Evolutionary conservation across 1,139 yeast species (phyloP).

Genomic region (Pichia sorboxylosa): DNA sequence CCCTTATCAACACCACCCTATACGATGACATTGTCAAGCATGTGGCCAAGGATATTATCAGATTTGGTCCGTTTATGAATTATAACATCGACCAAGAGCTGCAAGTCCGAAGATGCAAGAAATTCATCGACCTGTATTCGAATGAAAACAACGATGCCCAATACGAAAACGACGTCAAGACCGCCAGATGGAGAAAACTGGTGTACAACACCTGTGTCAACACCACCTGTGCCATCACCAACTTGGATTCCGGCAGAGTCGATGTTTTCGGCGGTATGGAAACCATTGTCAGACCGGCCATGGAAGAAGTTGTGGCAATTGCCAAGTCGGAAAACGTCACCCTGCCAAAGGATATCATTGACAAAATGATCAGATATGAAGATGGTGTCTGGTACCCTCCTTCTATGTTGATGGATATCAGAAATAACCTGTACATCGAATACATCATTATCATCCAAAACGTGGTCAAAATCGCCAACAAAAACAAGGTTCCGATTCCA

Average conservation of each 20-base stretch:
- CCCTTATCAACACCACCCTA: slow-evolving; percentile 58
- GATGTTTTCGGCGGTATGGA: slow-evolving; percentile 43
- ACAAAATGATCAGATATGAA: slow-evolving; percentile 9
- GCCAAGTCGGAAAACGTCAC: slow-evolving; percentile 53
- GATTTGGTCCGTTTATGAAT: slow-evolving; percentile 43
- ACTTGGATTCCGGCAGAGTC: slow-evolving; percentile 47
- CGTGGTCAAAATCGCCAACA: slow-evolving; percentile 48
- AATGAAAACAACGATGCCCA: slow-evolving; percentile 33
- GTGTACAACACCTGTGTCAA: slow-evolving; percentile 58
- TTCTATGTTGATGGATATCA: slow-evolving; percentile 41
- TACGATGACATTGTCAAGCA: slow-evolving; percentile 39
- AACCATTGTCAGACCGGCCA: slow-evolving; percentile 43
- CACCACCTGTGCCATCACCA: slow-evolving; percentile 45
- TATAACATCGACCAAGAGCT: slow-evolving; percentile 21
- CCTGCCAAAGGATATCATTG: slow-evolving; percentile 7
- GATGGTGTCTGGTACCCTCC: slow-evolving; percentile 13
- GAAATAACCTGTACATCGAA: slow-evolving; percentile 60
- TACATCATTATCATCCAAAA: slow-evolving; percentile 61
- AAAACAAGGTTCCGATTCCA: slow-evolving; percentile 45
- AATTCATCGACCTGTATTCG: slow-evolving; percentile 39
- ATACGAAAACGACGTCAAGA: slow-evolving; percentile 39
- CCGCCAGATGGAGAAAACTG: slow-evolving; percentile 59
- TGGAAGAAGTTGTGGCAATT: slow-evolving; percentile 48
- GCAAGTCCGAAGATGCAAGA: slow-evolving; percentile 23
- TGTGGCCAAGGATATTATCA: slow-evolving; percentile 38